A percentile compares a stretch with the other conserved stretches of the same genome.
Conservation (phyloP, 1,284 basidiomycete species). For the Meira miltonrushii region DNA sequence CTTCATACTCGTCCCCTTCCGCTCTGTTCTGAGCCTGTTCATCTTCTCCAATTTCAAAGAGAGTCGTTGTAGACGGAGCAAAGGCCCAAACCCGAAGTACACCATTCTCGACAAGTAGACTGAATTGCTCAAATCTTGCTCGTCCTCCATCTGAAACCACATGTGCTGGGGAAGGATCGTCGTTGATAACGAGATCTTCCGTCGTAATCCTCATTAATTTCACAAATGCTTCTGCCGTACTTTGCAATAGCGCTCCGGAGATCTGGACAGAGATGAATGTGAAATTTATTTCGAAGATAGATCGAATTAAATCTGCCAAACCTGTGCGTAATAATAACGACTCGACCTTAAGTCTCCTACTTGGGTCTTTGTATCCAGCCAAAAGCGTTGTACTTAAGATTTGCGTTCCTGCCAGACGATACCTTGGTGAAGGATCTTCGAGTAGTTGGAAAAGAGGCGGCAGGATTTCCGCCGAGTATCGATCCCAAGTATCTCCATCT, state of each 20-base stretch:
- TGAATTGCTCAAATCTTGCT: background rate
- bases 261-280: background rate
- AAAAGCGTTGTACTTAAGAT: background rate
- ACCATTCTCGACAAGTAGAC: background rate
- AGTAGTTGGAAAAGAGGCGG: slow-evolving; percentile 1
- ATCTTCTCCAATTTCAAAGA: background rate
- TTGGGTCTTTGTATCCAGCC: background rate
- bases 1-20: background rate
- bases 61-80: background rate
- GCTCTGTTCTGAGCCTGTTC: background rate
- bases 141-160: background rate
- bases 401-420: background rate
- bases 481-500: background rate
- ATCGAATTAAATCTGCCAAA: background rate
- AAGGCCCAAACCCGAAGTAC: background rate
- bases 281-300: background rate
- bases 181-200: background rate
- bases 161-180: background rate
- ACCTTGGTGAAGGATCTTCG: slow-evolving; percentile 1
- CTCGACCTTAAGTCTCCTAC: background rate
- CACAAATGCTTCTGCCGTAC: background rate
- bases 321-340: background rate
- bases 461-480: background rate
- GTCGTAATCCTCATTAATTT: background rate
- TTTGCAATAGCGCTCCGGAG: background rate